Percentiles rank a stretch among this genome's conserved stretches.
Evolutionary conservation across 164 flowering plant species (phyloP).

Genomic region (Litsea cubeba): DNA sequence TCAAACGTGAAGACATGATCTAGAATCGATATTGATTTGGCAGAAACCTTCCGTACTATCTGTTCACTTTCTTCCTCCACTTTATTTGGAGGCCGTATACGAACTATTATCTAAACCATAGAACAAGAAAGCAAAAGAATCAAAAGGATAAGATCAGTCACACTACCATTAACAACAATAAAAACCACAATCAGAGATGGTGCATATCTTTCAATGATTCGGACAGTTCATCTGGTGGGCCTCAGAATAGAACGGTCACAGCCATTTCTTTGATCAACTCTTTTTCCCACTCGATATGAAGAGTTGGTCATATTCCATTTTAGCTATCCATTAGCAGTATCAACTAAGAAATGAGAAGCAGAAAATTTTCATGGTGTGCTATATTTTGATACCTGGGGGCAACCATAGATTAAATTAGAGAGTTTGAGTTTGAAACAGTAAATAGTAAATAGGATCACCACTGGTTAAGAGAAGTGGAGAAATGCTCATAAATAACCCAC

Average conservation of each 20-base stretch:
- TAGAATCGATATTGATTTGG: conserved; percentile 61
- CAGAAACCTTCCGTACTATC: conserved; percentile 55
- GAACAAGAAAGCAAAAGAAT: background rate
- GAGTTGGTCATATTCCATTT: too few species aligned
- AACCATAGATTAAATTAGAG: too few species aligned
- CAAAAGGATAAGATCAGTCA: background rate
- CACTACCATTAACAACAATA: background rate
- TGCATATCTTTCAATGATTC: background rate
- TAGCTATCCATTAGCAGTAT: too few species aligned
- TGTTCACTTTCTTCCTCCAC: conserved; percentile 70
- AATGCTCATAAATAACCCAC: too few species aligned
- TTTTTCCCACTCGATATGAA: too few species aligned
- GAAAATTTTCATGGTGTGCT: too few species aligned
- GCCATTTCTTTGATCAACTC: too few species aligned
- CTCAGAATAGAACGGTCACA: background rate
- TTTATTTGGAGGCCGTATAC: conserved; percentile 70
- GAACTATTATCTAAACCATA: conserved; percentile 60
- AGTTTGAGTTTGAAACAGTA: too few species aligned
- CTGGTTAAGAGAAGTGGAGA: too few species aligned
- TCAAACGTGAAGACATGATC: conserved; percentile 83
- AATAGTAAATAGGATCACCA: too few species aligned
- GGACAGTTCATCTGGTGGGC: background rate
- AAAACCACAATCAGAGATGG: background rate
- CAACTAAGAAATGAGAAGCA: too few species aligned
- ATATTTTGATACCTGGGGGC: too few species aligned